Evolutionary conservation across 202 grass and related monocot genomes (phyloP), one percentile per base, ranked within the genome.

Genomic region (Zoysia matrella): DNA sequence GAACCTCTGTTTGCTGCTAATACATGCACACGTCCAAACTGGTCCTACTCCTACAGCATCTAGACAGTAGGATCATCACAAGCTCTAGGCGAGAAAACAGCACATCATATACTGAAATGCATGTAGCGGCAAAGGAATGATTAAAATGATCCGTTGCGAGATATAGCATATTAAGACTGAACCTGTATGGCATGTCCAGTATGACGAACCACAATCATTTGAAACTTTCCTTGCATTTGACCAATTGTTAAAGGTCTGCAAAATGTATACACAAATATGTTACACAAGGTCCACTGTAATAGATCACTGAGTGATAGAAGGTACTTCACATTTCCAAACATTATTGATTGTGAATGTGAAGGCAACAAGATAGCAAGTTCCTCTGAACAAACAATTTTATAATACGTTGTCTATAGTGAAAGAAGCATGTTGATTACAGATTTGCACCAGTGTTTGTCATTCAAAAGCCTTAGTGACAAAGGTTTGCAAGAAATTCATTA

Each of bases 221-320:
- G 96, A 89, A 99, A 95, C 67, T 99, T 99, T 14, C 96, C 96
- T 95, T 99, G 93, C 93, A 99, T 99, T 86, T 99, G 96, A 74
- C 96, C 96, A 71, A 99, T 99, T 80, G 96, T 99, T 83, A 99
- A 87, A 87, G 85, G 76, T 70, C 96, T 99, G 87, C 82, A 85
- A 82, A 83, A 81, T 61, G 67, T 67, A 77, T 49, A 73, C 79
- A 81, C 52, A 16, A 88, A 80, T 14, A 44, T 1, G 66, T 76
- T 45, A 56, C 73, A 80, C 18, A 64, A 58, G 41, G 41, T 80
- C 47, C 56, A 83, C 22, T 10, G 68, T 62, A 53, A 67, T 57
- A 12, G 48, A 6, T 68, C 36, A 40, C 36, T 8, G 16, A 69
- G 53, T 68, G 47, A 72, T 46, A 65, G 53, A 80, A 65, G 5